Conservation (phyloP, 305 asterid genomes). For the Striga hermonthica region DNA sequence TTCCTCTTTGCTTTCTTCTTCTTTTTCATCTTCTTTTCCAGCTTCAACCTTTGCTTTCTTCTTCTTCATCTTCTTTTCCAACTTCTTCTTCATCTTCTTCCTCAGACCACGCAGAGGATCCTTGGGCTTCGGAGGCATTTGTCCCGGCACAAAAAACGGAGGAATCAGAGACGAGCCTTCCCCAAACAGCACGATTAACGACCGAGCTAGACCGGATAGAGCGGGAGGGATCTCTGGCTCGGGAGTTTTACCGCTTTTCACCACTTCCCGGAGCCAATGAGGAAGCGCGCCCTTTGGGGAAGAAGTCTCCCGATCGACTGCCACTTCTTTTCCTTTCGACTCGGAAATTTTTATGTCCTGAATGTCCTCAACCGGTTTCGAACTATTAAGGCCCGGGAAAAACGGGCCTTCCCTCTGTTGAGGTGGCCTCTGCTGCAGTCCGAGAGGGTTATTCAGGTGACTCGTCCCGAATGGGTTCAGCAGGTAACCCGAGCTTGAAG, state of each 20-base stretch:
- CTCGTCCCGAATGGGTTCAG: slow-evolving; percentile 61
- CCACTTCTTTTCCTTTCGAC: slow-evolving; percentile 62
- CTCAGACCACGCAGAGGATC: slow-evolving; percentile 61
- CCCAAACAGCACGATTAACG: slow-evolving; percentile 82
- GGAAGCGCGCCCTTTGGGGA: slow-evolving; percentile 64
- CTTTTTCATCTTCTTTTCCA: slow-evolving; percentile 14
- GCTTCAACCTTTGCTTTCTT: slow-evolving; percentile 25
- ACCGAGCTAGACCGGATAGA: slow-evolving; percentile 75
- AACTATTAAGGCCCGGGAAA: slow-evolving; percentile 35
- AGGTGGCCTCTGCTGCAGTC: slow-evolving; percentile 47
- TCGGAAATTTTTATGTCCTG: slow-evolving; percentile 30
- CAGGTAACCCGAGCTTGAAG: slow-evolving; percentile 52
- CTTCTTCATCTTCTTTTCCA: slow-evolving; percentile 9
- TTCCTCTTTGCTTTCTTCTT: slow-evolving; percentile 27
- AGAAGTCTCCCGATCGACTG: slow-evolving; percentile 29
- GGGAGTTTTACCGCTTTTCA: slow-evolving; percentile 39
- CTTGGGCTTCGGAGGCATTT: slow-evolving; percentile 70
- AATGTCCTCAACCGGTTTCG: slow-evolving; percentile 31
- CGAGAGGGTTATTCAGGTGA: slow-evolving; percentile 44
- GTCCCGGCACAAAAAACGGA: slow-evolving; percentile 71
- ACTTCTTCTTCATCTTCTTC: slow-evolving; percentile 44
- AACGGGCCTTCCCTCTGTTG: too few species aligned
- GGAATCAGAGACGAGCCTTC: slow-evolving; percentile 59
- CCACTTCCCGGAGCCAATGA: slow-evolving; percentile 97
- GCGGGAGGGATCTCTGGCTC: slow-evolving; percentile 63